These are phyloP conservation scores for Oxyria digyna DNA, from an alignment of 148 eudicot species.

Conservation along the genomic window DNA sequence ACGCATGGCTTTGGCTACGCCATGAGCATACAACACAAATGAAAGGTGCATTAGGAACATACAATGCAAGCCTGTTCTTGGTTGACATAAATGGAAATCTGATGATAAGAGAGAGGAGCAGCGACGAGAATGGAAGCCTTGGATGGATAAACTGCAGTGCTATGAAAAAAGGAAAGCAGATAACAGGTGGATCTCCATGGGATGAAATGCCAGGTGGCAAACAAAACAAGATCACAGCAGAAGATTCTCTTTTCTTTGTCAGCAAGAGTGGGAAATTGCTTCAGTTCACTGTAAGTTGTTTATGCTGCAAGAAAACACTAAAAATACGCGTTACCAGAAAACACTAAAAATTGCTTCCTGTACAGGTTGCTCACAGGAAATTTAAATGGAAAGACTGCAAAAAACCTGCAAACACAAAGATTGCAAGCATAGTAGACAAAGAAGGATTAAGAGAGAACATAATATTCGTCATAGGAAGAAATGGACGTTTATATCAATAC, in stretches of 20 bases:
- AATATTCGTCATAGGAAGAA: constrained; percentile 50
- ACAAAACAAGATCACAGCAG: constrained; percentile 20
- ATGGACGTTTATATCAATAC: constrained; percentile 62
- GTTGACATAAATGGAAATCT: constrained; percentile 51
- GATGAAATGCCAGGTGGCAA: constrained; percentile 30
- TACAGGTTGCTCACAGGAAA: constrained; percentile 52
- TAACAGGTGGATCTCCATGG: constrained; percentile 74
- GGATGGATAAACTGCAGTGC: constrained; percentile 73
- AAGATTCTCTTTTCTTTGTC: constrained; percentile 61
- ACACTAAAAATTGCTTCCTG: neutral
- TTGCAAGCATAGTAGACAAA: constrained; percentile 74
- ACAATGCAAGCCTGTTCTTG: constrained; percentile 69
- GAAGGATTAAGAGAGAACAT: constrained; percentile 61
- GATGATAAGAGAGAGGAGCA: constrained; percentile 54
- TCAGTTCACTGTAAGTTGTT: constrained; percentile 65
- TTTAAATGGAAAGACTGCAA: constrained; percentile 85
- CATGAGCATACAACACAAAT: constrained; percentile 50
- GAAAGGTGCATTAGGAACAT: constrained; percentile 49
- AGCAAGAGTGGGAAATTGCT: constrained; percentile 57
- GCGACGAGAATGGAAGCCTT: constrained; percentile 17
- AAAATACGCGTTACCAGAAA: too few relatives aligned
- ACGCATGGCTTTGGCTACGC: constrained; percentile 58
- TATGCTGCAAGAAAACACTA: neutral
- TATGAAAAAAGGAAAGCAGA: constrained; percentile 53
- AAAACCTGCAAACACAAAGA: constrained; percentile 46